phyloP scores from a whole-genome alignment of 2,329 filamentous ascomycete species.

The Claviceps paspali region DNA sequence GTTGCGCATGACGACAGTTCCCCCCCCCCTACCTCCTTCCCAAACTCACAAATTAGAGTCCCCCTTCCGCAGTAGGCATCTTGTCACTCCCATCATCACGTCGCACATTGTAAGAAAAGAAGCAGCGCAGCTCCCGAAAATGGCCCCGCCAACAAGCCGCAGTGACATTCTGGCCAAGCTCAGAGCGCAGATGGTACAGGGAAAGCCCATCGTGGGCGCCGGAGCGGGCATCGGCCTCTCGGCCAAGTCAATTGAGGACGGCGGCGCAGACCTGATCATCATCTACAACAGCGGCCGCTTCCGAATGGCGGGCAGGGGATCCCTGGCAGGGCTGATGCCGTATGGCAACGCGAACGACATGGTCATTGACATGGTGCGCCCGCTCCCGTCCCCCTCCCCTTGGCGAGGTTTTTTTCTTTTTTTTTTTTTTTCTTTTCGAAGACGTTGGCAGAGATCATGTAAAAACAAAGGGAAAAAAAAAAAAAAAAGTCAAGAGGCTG shows the following conservation, averaged over 20 bases:
- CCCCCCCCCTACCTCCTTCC: too few relatives aligned
- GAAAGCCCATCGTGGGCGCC: conserved; percentile 49
- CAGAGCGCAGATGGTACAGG: conserved; percentile 35
- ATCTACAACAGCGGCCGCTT: conserved; percentile 60
- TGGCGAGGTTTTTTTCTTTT: background rate
- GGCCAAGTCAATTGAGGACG: conserved; percentile 54
- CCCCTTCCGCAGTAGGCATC: too few relatives aligned
- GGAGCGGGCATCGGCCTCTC: conserved; percentile 56
- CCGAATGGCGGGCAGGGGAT: conserved; percentile 57
- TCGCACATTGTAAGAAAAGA: too few relatives aligned
- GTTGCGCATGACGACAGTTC: too few relatives aligned
- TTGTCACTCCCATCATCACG: background rate
- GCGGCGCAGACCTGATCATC: conserved; percentile 54
- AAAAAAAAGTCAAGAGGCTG: too few relatives aligned
- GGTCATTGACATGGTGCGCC: conserved; percentile 48
- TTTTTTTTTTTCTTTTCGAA: background rate
- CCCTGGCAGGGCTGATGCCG: conserved; percentile 54
- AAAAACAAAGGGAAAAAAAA: too few relatives aligned
- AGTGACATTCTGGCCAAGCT: conserved; percentile 40
- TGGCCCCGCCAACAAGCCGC: conserved; percentile 43
- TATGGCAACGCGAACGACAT: conserved; percentile 57
- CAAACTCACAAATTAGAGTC: too few relatives aligned
- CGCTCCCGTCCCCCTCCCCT: too few relatives aligned
- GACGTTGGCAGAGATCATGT: too few relatives aligned
- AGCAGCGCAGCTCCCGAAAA: conserved; percentile 13